Evolutionary conservation across 768 basidiomycete species (phyloP), one percentile per base, ranked within the genome.

Genomic region (Hemileccinum rubropunctum): DNA sequence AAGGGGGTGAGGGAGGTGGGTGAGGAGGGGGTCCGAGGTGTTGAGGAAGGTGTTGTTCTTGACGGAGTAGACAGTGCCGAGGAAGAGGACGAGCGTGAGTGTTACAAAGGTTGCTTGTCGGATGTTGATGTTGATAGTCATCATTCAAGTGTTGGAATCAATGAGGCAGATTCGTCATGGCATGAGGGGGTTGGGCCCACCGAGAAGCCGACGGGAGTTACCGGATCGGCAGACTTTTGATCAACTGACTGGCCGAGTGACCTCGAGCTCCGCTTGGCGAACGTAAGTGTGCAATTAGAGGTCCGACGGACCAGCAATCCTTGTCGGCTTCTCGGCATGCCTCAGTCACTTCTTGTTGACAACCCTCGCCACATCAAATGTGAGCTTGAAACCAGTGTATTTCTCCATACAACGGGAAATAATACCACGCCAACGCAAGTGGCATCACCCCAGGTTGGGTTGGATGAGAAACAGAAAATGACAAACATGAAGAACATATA

Each of bases 21-120:
- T 77, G 61, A 90, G 70, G 45, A 83, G 68, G 3, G 86, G 86
- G 61, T 92, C 73, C 15, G 93, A 94, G 4, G 92, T 94, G 72
- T 94, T 86, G 57, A 95, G 84, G 56, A 83, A 91, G 14, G 89
- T 87, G 53, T 75, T 61, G 60, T 84, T 69, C 26, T 76, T 36
- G 45, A 87, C 72, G 2, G 86, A 90, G 60, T 85, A 87, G 15
- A 73, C 54, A 4, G 88, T 91, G 38, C 87, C 88, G 42, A 77
- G 60, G 49, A 79, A 50, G 28, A 87, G 70, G 30, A 83, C 68
- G 40, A 70, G 62, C 0, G 80, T 70, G 21, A 84, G 53, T 12
- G 68, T 59, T 23, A 62, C 58, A 47, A 84, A 69, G 3, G 75
- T 70, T 8, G 65, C 62, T 35, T 67, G 65, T 45, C 55, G 60